Evolutionary conservation across 2,329 filamentous ascomycete species (phyloP), one percentile per base, ranked within the genome.

Genomic region (Pseudocercospora eumusae): DNA sequence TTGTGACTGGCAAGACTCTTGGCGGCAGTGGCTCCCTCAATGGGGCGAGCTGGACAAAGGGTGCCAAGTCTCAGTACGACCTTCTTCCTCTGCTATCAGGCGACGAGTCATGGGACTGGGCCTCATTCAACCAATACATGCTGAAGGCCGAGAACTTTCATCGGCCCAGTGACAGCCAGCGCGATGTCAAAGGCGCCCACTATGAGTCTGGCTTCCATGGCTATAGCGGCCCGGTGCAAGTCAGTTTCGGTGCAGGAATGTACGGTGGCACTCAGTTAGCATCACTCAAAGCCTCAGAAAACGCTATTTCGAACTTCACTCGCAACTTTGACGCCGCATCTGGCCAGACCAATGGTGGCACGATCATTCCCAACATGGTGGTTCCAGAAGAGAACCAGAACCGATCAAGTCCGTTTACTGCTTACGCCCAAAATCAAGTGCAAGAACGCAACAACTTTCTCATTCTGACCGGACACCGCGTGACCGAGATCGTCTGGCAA

Each of bases 1-100:
- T 72, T 11, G 68, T 68, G 20, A 68, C 69, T 3, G 70, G 70
- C 47, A 70, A 66, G 56, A 70, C 64, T 8, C 68, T 71, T 7
- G 69, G 69, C 31, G 70, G 70, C 1, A 69, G 64, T 49, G 68
- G 64, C 45, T 67, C 65, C 31, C 60, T 72, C 20, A 72, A 71
- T 40, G 69, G 70, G 13, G 69, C 69, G 11, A 66, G 62, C 28
- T 71, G 69, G 69, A 71, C 70, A n/a, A 72, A 72, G 44, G 70
- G 69, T 9, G 57, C 69, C 27, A 62, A 59, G 33, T 68, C 68
- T 9, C 70, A 71, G 56, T 72, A 71, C 40, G 65, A 72, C 56
- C 57, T 72, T 9, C 64, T 72, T 13, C 68, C 69, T n/a, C n/a
- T 64, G 4, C 62, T 72, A n/a, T 71, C 57, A 5, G 70, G 69